Percentiles rank a stretch among this genome's conserved stretches.
phyloP scores from a whole-genome alignment of 2,329 filamentous ascomycete species.

The Botrytis tulipae region DNA sequence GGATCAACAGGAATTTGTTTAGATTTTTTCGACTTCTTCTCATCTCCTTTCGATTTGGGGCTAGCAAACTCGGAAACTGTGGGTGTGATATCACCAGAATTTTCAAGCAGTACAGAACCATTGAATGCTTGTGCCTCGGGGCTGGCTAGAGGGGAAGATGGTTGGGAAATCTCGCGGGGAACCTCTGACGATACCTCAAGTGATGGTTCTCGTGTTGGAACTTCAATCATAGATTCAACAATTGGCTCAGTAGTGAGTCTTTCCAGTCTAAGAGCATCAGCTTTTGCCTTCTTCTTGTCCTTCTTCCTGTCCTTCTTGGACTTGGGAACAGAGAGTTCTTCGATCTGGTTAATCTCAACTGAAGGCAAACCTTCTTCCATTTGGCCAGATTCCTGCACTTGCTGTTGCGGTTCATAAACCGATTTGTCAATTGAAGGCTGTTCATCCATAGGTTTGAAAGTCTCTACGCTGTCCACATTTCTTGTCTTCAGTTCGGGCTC shows the following conservation, averaged over 20 bases:
- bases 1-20: background rate
- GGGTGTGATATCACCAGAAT: background rate
- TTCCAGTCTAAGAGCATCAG: background rate
- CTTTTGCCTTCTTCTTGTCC: background rate
- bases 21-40: background rate
- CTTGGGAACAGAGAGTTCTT: conserved; percentile 21
- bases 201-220: background rate
- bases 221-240: background rate
- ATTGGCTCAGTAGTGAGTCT: background rate
- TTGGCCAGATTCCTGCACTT: conserved; percentile 12
- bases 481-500: background rate
- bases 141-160: background rate
- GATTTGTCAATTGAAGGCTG: background rate
- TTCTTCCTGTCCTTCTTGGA: conserved; percentile 31
- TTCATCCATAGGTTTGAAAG: background rate
- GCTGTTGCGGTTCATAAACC: background rate
- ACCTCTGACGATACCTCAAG: background rate
- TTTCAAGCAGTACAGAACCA: background rate
- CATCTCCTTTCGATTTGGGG: background rate
- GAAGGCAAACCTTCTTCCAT: conserved; percentile 7
- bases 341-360: conserved; percentile 13
- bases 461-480: background rate
- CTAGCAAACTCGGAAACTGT: background rate
- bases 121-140: background rate
- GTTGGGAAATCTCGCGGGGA: background rate